Conservation (phyloP, 2,329 filamentous ascomycete genomes). For the Nemania sp. region DNA sequence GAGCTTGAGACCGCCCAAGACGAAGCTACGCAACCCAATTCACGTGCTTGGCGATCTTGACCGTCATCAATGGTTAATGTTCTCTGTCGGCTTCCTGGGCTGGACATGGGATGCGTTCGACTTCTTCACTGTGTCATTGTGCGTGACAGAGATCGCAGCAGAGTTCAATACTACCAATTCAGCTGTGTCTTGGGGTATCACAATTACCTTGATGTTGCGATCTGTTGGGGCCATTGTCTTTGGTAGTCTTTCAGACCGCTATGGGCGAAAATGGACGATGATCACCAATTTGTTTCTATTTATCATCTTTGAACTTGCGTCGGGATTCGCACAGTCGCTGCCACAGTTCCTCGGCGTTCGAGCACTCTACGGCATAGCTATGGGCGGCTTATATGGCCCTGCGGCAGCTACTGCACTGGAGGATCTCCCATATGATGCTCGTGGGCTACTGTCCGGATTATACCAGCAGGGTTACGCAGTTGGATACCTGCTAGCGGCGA, state of each 20-base stretch:
- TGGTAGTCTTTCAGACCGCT: constrained; percentile 24
- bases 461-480: constrained; percentile 21
- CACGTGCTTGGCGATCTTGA: constrained; percentile 35
- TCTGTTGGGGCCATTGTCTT: constrained; percentile 24
- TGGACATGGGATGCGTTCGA: constrained; percentile 29
- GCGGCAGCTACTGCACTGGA: constrained; percentile 27
- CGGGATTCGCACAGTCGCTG: constrained; percentile 23
- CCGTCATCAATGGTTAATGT: constrained; percentile 39
- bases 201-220: constrained; percentile 26
- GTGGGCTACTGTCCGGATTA: constrained; percentile 23
- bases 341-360: constrained; percentile 25
- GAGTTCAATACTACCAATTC: constrained; percentile 24
- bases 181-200: constrained; percentile 26
- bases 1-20: constrained; percentile 40
- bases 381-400: constrained; percentile 28
- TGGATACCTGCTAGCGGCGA: constrained; percentile 21
- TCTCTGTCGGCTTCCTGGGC: constrained; percentile 21
- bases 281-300: constrained; percentile 24
- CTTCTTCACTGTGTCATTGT: constrained; percentile 25
- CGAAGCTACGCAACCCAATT: constrained; percentile 34
- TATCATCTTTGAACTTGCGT: constrained; percentile 26
- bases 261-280: constrained; percentile 25
- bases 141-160: constrained; percentile 26
- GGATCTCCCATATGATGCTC: constrained; percentile 27
- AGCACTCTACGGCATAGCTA: constrained; percentile 27